Evolutionary conservation across 1,284 basidiomycete genomes (phyloP), one percentile per base, ranked within the genome.

Genomic region (Ustilago loliicola): DNA sequence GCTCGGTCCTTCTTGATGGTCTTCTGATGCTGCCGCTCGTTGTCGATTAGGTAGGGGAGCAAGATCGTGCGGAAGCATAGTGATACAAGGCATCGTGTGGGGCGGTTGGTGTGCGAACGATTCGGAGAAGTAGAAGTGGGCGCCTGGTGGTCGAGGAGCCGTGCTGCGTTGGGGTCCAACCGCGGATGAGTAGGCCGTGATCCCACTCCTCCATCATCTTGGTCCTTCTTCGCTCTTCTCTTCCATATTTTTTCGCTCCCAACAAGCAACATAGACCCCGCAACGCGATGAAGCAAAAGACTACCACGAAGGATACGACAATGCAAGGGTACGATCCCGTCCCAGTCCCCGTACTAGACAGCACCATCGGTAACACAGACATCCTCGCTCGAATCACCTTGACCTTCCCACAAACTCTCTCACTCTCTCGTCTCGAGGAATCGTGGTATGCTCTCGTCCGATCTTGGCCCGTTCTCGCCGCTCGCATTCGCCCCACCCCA

Each of bases 401-500:
- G 15, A 38, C 25, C 42, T 72, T 72, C 15, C 59, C 62, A 0
- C 11, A 23, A 11, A 30, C 19, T 1, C 63, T 72, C 6, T 66
- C 63, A 0, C 29, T 72, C 2, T 4, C 48, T 1, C 52, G 21
- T 0, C 29, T 72, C 11, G 54, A 72, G n/a, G 55, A 66, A 25
- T 51, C 69, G 0, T 72, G 62, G 63, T 72, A 62, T 21, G 25
- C 53, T 11, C 55, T 72, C 3, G 69, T 72, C 3, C 54, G 63
- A 7, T n/a, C 30, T 13, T 72, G 69, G 69, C 69, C 69, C 3
- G 54, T 72, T 32, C 55, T 72, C 17, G 69, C 69, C 6, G 63
- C 69, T 10, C 62, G 69, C 8, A 36, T 72, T n/a, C 62, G 69
- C 8, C n/a, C 54, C 4, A 61, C 54, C 0, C 69, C 63, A 2